Evolutionary conservation across 2,329 filamentous ascomycete species (phyloP), one percentile per base, ranked within the genome.

Genomic region (Orbilia quercus): DNA sequence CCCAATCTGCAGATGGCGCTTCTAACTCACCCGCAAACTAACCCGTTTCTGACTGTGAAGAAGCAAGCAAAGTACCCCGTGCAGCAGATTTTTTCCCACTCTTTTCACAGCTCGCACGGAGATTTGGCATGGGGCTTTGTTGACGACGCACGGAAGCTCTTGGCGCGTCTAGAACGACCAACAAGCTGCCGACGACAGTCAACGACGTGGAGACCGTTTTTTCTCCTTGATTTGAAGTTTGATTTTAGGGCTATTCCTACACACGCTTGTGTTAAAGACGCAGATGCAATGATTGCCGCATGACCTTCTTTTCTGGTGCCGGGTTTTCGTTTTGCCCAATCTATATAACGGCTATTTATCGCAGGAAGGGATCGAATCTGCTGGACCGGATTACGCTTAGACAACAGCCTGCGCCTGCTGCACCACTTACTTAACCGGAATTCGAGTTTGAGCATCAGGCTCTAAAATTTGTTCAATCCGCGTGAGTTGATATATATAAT

Each of bases 141-240:
- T 53, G 60, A 66, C 60, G 60, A 66, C 69, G 69, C 69, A 73
- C 69, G 60, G 69, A 73, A 73, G 69, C 31, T 66, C 69, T 73
- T 73, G 69, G 69, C 69, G 65, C 69, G 58, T 73, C 69, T 73
- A 73, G 69, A 73, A 73, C 53, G 60, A 66, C 51, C 51, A 48
- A 53, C 54, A 64, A 53, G 16, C 44, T n/a, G 42, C 25, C 34
- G 42, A 59, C 40, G 34, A 36, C 23, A 34, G 22, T 31, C 38
- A 34, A 73, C 38, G 54, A 55, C 44, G 53, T 73, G 60, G 54
- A 65, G 47, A 45, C 45, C 23, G 20, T 40, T 31, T 38, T 40
- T 31, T 28, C 16, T 18, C 22, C 38, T 36, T 16, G 20, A 40
- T 36, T 31, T 47, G 38, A 18, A 58, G n/a, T 28, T 47, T 53